These are phyloP conservation scores for Croton setiger DNA, from an alignment of 441 rosid species.

Conservation along the genomic window DNA sequence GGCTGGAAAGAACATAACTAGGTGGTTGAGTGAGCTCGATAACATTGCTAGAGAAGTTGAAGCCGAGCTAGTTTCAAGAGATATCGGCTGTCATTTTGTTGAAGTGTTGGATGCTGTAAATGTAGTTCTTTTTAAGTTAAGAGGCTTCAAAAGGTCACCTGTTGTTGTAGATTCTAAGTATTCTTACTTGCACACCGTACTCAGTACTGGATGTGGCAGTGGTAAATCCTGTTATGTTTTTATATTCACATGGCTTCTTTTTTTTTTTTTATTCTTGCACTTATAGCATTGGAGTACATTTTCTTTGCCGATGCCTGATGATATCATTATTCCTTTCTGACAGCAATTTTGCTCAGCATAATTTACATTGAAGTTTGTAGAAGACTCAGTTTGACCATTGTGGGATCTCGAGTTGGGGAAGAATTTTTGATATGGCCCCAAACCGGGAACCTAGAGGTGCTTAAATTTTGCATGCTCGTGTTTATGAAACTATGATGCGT, in stretches of 20 bases:
- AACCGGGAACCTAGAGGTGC: constrained; percentile 67
- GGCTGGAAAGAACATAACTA: constrained; percentile 54
- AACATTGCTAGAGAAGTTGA: constrained; percentile 74
- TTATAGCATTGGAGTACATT: not conserved
- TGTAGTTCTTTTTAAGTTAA: constrained; percentile 63
- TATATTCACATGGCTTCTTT: not conserved
- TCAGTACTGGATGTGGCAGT: constrained; percentile 65
- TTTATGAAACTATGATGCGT: not conserved
- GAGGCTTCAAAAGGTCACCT: constrained; percentile 74
- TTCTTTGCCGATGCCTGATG: constrained; percentile 12
- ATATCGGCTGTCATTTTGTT: constrained; percentile 70
- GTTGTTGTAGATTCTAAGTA: constrained; percentile 59
- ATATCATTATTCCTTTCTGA: constrained; percentile 20
- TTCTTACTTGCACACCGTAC: constrained; percentile 73
- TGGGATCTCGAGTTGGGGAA: constrained; percentile 96
- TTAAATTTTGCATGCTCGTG: constrained; percentile 19
- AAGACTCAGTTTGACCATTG: constrained; percentile 65
- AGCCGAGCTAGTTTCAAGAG: constrained; percentile 73
- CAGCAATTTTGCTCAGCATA: constrained; percentile 89
- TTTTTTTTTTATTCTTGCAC: constrained; percentile 13
- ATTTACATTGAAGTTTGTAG: constrained; percentile 88
- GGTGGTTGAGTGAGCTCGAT: constrained; percentile 69
- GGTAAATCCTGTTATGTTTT: constrained; percentile 41
- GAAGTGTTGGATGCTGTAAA: constrained; percentile 82
- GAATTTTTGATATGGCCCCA: constrained; percentile 95